These are phyloP conservation scores for Bidens hawaiensis DNA, from an alignment of 140 eudicot genomes.

Conservation along the genomic window DNA sequence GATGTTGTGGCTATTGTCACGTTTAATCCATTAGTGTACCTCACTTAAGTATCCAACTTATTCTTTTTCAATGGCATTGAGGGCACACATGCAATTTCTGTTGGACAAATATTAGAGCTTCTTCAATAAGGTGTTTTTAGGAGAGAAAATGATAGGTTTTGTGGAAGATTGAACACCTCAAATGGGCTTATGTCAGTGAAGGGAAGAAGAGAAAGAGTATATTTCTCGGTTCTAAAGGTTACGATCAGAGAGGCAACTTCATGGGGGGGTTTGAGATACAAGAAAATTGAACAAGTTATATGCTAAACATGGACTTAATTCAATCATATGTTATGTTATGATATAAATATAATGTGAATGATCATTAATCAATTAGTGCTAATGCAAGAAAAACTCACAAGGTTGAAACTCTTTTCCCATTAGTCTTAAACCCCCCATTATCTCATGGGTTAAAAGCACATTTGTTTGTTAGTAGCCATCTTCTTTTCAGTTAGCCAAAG, in stretches of 20 bases:
- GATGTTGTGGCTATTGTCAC: constrained; percentile 45
- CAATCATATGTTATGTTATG: constrained; percentile 1
- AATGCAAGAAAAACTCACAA: constrained; percentile 9
- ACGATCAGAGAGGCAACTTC: too few relatives aligned
- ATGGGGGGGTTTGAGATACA: too few relatives aligned
- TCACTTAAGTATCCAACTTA: constrained; percentile 61
- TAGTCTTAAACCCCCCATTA: too few relatives aligned
- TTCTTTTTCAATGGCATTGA: constrained; percentile 32
- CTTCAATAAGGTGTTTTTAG: too few relatives aligned
- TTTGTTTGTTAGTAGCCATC: too few relatives aligned
- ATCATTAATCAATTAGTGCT: constrained; percentile 21
- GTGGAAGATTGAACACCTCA: too few relatives aligned
- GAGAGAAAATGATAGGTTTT: too few relatives aligned
- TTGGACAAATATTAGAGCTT: too few relatives aligned
- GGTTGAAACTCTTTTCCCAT: constrained; percentile 16
- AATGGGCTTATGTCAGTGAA: too few relatives aligned
- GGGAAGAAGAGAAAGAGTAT: too few relatives aligned
- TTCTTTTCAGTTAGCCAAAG: too few relatives aligned
- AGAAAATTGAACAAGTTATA: background rate
- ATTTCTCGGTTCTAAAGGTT: too few relatives aligned
- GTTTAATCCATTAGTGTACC: constrained; percentile 75
- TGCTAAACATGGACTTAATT: background rate
- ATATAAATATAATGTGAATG: background rate
- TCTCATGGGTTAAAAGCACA: constrained; percentile 8
- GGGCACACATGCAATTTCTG: constrained; percentile 41